phyloP scores from a whole-genome alignment of 2,329 filamentous ascomycete genomes.

The Sporothrix phasma region DNA sequence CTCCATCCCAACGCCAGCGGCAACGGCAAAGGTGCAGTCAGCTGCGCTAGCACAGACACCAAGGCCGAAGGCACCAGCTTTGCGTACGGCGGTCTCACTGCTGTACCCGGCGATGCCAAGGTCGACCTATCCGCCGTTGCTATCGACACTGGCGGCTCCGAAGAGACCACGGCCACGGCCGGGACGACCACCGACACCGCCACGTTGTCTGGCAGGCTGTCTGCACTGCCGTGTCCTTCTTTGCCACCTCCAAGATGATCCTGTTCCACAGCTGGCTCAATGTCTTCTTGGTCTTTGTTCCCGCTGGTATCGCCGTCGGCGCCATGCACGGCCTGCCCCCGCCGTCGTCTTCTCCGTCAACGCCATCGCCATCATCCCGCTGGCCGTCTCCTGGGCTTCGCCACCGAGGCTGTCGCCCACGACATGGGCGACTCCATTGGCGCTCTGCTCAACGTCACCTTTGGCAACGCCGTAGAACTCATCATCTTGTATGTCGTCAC shows the following conservation, averaged over 20 bases:
- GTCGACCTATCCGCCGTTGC: background rate
- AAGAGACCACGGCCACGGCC: background rate
- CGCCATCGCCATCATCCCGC: constrained; percentile 63
- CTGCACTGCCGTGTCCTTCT: constrained; percentile 25
- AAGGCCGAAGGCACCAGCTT: background rate
- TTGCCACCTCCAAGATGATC: constrained; percentile 47
- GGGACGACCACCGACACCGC: background rate
- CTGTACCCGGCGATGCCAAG: background rate
- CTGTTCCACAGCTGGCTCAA: constrained; percentile 71
- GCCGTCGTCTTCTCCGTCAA: constrained; percentile 64
- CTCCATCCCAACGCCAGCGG: background rate
- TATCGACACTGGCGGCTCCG: background rate
- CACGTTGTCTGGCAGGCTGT: constrained; percentile 21
- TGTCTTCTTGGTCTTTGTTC: constrained; percentile 65
- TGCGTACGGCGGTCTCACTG: background rate
- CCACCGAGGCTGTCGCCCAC: constrained; percentile 64
- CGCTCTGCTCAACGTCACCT: constrained; percentile 80
- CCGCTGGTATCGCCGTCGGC: constrained; percentile 60
- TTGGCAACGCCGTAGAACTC: constrained; percentile 69
- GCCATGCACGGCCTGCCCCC: constrained; percentile 39
- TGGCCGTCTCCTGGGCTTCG: constrained; percentile 62
- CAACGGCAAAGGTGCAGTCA: background rate
- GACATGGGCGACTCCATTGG: constrained; percentile 73
- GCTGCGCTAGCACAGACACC: background rate
- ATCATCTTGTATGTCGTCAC: constrained; percentile 63